Evolutionary conservation across 805 yeast species (phyloP), one percentile per base, ranked within the genome.

Genomic region (Yamadazyma tumulicola): DNA sequence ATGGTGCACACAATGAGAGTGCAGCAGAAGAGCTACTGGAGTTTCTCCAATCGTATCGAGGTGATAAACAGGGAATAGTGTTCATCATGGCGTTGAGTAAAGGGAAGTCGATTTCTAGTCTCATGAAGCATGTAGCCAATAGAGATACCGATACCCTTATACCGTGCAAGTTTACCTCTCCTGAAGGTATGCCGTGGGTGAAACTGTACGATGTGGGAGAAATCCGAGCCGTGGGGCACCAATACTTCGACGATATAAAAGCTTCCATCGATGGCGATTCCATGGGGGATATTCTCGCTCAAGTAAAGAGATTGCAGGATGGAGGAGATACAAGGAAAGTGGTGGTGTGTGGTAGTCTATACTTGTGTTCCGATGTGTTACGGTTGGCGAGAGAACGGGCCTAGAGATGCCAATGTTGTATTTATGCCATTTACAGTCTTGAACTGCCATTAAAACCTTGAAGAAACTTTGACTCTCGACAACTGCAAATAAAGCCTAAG

Each of bases 131-230:
- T 13, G 56, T 86, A 2, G 52, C 84, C 3, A 53, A 55, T 5
- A 44, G 40, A 14, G 48, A 62, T 1, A 51, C 57, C 0, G 96
- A 88, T 48, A 55, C 61, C 2, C 73, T 89, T 0, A 59, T 81
- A 1, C 70, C 81, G 1, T 78, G 91, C 0, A 52, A 64, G 20
- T 93, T 89, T 53, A 73, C 79, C 2, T 48, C 61, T 1, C 91
- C 94, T 0, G 89, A 81, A 10, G 82, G 86, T 0, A 93, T 93
- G 98, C 96, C 97, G 0, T 93, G 97, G 97, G 78, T 93, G 4
- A 49, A 66, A 26, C 61, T 89, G 1, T 67, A 65, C 42, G 48
- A 52, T 4, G 49, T 64, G 1, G 47, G 38, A 1, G 59, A 54
- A 15, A 32, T 43, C 2, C 12, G 18, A 18, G 14, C 16, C 35